Conservation (phyloP, 306 rosid genomes). For the Albizia julibrissin region DNA sequence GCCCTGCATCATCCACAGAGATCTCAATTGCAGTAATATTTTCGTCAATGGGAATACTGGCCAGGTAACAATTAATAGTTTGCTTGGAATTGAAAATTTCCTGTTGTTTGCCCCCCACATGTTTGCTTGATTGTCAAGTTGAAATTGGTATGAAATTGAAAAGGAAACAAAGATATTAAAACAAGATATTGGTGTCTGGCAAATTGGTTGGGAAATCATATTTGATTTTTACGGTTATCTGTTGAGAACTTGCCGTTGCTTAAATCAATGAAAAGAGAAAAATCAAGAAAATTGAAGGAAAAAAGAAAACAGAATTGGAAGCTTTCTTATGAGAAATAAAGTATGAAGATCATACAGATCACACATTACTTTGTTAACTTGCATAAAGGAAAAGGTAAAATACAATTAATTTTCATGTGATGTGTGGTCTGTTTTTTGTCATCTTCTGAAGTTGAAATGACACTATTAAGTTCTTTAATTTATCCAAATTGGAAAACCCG, state of each 20-base stretch:
- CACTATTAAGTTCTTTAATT: neutral
- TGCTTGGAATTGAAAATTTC: neutral
- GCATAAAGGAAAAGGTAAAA: neutral
- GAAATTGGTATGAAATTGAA: neutral
- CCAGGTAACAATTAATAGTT: neutral
- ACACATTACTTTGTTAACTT: neutral
- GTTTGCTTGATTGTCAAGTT: constrained; percentile 29
- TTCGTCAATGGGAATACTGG: constrained; percentile 72
- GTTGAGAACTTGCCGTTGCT: neutral
- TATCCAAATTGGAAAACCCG: neutral
- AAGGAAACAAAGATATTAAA: neutral
- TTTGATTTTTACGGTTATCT: neutral
- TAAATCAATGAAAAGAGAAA: neutral
- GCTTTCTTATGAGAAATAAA: neutral
- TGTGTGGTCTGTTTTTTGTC: neutral
- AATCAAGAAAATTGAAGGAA: neutral
- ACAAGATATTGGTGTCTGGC: neutral
- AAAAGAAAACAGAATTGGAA: neutral
- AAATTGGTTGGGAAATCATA: neutral
- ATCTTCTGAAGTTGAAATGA: neutral
- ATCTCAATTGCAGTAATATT: constrained; percentile 92
- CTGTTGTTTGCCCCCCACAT: neutral
- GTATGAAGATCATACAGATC: neutral
- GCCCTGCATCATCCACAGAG: constrained; percentile 49
- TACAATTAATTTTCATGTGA: neutral